phyloP scores from a whole-genome alignment of 2,329 filamentous ascomycete genomes.

The Pseudogymnoascus sp. region DNA sequence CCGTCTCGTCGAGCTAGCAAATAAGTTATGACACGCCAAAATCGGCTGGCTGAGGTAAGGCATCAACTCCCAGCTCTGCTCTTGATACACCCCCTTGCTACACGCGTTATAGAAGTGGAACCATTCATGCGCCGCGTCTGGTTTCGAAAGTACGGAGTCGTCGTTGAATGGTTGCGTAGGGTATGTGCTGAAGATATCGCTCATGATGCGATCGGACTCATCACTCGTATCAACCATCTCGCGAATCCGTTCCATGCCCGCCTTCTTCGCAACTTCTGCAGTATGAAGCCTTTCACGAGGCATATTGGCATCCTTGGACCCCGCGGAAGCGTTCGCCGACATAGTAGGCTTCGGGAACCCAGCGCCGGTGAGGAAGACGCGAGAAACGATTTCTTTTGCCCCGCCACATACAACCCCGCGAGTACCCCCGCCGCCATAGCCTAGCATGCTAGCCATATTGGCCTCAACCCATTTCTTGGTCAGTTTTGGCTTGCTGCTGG shows the following conservation, averaged over 20 bases:
- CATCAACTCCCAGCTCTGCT: constrained; percentile 85
- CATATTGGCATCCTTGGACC: constrained; percentile 20
- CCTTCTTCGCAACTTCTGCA: constrained; percentile 62
- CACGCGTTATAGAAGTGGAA: constrained; percentile 85
- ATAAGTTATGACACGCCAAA: constrained; percentile 84
- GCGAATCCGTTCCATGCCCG: constrained; percentile 60
- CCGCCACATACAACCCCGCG: constrained; percentile 64
- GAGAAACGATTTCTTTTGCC: constrained; percentile 63
- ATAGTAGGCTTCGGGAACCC: constrained; percentile 47
- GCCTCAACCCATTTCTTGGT: constrained; percentile 71
- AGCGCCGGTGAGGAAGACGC: constrained; percentile 71
- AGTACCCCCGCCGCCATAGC: constrained; percentile 61
- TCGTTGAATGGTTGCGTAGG: constrained; percentile 86
- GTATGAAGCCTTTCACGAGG: constrained; percentile 58
- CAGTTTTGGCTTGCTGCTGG: constrained; percentile 35
- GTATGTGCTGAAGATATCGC: constrained; percentile 79
- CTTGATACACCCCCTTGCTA: constrained; percentile 67
- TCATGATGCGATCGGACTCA: constrained; percentile 69
- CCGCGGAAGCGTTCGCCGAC: constrained; percentile 8
- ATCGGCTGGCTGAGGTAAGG: constrained; percentile 82
- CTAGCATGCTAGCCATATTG: constrained; percentile 58
- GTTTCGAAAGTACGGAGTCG: constrained; percentile 83
- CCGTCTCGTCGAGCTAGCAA: constrained; percentile 56
- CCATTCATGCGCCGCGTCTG: constrained; percentile 77
- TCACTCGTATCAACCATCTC: constrained; percentile 74